Evolutionary conservation across 2,329 filamentous ascomycete species (phyloP), one percentile per base, ranked within the genome.

Genomic region (Fusarium pseudonygamai): DNA sequence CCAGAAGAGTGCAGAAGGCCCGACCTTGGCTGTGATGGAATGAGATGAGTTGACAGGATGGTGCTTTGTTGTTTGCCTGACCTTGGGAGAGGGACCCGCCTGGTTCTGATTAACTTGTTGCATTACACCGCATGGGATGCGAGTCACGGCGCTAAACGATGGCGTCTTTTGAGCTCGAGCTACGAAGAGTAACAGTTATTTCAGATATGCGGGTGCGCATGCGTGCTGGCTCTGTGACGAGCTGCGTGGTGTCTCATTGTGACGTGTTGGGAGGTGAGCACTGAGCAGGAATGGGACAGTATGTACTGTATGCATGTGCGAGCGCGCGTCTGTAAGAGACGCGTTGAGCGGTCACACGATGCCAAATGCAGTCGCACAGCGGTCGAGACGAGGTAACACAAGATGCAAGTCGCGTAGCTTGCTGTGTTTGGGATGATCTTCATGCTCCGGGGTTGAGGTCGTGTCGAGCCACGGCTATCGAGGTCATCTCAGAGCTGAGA

Each of bases 231-330:
- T 71, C 59, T 69, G 66, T 75, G 67, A 67, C 64, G 69, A 73
- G 67, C 50, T 49, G 24, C 34, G 55, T 58, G 60, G 67, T 71
- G 67, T 71, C 74, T 78, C 74, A 77, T 69, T 65, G 71, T 78
- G 74, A 78, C 74, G 76, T 77, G 73, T 65, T 75, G 64, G 60
- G 61, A 64, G 60, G 65, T 71, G 66, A 71, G 50, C n/a, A 60
- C 42, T 72, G 66, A 72, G 52, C 18, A 60, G 47, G 36, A 58
- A 37, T 60, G 43, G 36, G 69, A 68, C 50, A 55, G 36, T 30
- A 42, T 67, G 50, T 55, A 55, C 63, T 67, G 50, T 55, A 55
- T 67, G 43, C 34, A 40, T 49, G 60, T 60, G 39, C 28, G 52
- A 61, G 43, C 42, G 40, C 42, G 45, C 53, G 52, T 50, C 47